Evolutionary conservation across 306 rosid species (phyloP).

Genomic region (Citrullus mucosospermus): DNA sequence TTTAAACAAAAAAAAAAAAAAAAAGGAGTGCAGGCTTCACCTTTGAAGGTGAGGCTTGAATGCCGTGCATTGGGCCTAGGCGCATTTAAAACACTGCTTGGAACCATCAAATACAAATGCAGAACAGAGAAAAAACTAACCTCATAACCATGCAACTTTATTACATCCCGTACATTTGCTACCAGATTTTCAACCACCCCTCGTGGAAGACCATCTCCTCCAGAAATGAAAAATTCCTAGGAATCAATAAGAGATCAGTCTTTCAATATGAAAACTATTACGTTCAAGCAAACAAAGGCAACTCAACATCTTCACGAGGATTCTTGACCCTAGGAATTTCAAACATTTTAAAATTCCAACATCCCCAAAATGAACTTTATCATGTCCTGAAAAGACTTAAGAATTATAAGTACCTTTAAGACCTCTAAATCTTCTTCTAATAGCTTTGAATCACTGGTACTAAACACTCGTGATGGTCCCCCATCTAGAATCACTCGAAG

Average conservation of each 20-base stretch:
- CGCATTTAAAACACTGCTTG: neutral
- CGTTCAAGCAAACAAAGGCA: neutral
- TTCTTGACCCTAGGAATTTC: neutral
- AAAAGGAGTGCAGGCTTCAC: no score
- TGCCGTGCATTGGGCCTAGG: no score
- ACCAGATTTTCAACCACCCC: slow-evolving; percentile 97
- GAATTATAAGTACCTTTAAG: slow-evolving; percentile 47
- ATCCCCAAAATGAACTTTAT: neutral
- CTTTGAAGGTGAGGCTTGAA: no score
- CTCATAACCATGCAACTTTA: slow-evolving; percentile 73
- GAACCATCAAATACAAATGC: neutral
- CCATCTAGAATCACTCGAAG: slow-evolving; percentile 88
- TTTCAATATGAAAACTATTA: neutral
- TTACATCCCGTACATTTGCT: slow-evolving; percentile 60
- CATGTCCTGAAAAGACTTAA: neutral
- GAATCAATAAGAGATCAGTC: neutral
- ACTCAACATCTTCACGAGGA: neutral
- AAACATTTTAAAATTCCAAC: neutral
- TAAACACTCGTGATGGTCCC: slow-evolving; percentile 70
- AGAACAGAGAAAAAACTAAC: slow-evolving; percentile 35
- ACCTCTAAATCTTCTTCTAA: slow-evolving; percentile 89
- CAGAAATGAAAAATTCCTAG: slow-evolving; percentile 93
- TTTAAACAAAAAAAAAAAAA: no score
- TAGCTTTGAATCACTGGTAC: slow-evolving; percentile 52
- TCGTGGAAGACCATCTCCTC: slow-evolving; percentile 98